phyloP scores from a whole-genome alignment of 1,284 basidiomycete species.

The Melampsora larici-populina region DNA sequence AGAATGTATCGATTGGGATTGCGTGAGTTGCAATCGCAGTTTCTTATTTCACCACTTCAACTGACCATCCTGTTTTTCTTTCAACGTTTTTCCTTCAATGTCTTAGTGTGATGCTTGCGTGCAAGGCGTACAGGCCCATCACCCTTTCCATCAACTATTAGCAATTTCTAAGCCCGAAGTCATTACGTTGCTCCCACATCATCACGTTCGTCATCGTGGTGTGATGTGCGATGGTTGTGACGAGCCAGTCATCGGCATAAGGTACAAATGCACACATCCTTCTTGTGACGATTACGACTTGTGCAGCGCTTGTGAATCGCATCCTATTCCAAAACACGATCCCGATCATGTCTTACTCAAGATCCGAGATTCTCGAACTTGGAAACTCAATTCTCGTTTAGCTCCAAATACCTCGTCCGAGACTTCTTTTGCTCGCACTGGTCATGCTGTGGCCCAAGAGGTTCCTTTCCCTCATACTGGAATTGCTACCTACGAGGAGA shows the following conservation, averaged over 20 bases:
- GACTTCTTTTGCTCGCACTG: neutral
- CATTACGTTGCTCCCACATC: neutral
- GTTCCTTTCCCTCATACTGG: neutral
- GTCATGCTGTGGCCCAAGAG: neutral
- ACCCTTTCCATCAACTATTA: conserved; percentile 47
- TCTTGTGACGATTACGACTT: conserved; percentile 78
- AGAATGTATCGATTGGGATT: conserved; percentile 57
- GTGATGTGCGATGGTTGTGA: conserved; percentile 48
- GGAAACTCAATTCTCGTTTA: conserved; percentile 12
- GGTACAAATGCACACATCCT: conserved; percentile 72
- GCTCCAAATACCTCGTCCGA: neutral
- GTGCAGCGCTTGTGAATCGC: conserved; percentile 74
- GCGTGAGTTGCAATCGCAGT: conserved; percentile 60
- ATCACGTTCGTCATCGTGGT: conserved; percentile 41
- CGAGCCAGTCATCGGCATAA: conserved; percentile 53
- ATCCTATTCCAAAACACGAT: conserved; percentile 73
- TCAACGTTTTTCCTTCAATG: too few species aligned
- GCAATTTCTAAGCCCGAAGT: conserved; percentile 36
- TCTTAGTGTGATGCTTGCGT: conserved; percentile 45
- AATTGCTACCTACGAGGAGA: neutral
- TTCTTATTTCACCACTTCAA: conserved; percentile 66
- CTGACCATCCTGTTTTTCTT: conserved; percentile 49
- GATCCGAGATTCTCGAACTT: conserved; percentile 58
- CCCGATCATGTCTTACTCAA: conserved; percentile 72
- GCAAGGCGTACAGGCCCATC: conserved; percentile 28